Conservation (phyloP, 2,329 filamentous ascomycete genomes). For the Colletotrichum trifolii region DNA sequence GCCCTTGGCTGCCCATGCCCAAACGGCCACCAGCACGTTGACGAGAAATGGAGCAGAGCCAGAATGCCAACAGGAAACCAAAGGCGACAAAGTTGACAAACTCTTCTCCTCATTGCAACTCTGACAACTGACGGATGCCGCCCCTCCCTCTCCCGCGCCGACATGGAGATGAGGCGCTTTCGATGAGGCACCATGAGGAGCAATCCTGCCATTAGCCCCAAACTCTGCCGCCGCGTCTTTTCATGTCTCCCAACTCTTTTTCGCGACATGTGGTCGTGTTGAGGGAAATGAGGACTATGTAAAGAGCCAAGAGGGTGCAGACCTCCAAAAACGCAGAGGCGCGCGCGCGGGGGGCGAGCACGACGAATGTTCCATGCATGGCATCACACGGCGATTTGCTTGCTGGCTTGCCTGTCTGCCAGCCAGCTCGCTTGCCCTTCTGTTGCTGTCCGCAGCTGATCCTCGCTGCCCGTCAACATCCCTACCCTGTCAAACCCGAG, state of each 20-base stretch:
- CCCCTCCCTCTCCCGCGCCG: too few relatives aligned
- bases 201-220: slow-evolving; percentile 10
- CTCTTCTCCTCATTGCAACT: too few relatives aligned
- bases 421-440: too few relatives aligned
- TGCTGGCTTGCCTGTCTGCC: too few relatives aligned
- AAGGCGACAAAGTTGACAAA: too few relatives aligned
- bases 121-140: too few relatives aligned
- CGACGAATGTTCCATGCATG: slow-evolving; percentile 11
- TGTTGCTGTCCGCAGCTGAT: slow-evolving; percentile 9
- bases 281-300: neutral
- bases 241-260: slow-evolving; percentile 1
- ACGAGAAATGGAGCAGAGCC: too few relatives aligned
- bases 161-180: too few relatives aligned
- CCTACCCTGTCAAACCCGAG: slow-evolving; percentile 21
- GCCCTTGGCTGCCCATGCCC: neutral
- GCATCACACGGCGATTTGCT: neutral
- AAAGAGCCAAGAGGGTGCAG: neutral
- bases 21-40: neutral
- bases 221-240: slow-evolving; percentile 24
- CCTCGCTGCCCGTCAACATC: slow-evolving; percentile 32
- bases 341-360: too few relatives aligned
- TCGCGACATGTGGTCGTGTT: too few relatives aligned
- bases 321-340: too few relatives aligned
- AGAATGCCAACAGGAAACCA: too few relatives aligned
- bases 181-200: neutral